Conservation (phyloP, 371 early-diverging fungal species). For the Racocetra persica region DNA sequence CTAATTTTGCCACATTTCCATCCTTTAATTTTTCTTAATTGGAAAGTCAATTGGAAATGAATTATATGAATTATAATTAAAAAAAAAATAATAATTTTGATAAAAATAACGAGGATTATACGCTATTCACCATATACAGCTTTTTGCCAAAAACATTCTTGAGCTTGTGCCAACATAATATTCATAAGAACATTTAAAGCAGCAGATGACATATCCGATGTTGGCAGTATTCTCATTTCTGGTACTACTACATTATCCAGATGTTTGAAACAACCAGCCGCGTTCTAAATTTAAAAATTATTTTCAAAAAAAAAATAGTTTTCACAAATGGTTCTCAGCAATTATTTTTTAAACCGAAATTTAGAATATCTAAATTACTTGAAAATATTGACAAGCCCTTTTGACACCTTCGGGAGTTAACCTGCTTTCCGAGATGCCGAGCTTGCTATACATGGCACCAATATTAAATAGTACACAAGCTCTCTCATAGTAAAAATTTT, state of each 20-base stretch:
- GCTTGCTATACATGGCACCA: constrained; percentile 80
- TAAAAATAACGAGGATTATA: background rate
- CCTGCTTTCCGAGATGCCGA: constrained; percentile 72
- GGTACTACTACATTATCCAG: constrained; percentile 65
- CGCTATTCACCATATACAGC: constrained; percentile 60
- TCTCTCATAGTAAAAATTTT: constrained; percentile 84
- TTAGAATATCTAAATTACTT: constrained; percentile 58
- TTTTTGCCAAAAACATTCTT: constrained; percentile 87
- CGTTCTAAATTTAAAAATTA: constrained; percentile 56
- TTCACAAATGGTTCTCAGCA: background rate
- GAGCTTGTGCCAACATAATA: constrained; percentile 90
- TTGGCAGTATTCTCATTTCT: constrained; percentile 63
- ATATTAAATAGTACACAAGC: constrained; percentile 86
- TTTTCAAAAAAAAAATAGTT: background rate
- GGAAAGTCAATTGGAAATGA: background rate
- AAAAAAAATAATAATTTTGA: background rate
- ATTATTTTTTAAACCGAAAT: background rate
- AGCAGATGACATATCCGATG: constrained; percentile 64
- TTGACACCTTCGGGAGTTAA: constrained; percentile 74
- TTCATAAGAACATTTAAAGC: constrained; percentile 69
- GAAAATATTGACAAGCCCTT: constrained; percentile 77
- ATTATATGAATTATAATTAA: too few relatives aligned
- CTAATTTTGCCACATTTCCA: constrained; percentile 77
- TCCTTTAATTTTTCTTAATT: constrained; percentile 78
- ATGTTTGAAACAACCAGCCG: constrained; percentile 81